phyloP scores from a whole-genome alignment of 208 protist genomes.

The Acanthamoeba castellanii region DNA sequence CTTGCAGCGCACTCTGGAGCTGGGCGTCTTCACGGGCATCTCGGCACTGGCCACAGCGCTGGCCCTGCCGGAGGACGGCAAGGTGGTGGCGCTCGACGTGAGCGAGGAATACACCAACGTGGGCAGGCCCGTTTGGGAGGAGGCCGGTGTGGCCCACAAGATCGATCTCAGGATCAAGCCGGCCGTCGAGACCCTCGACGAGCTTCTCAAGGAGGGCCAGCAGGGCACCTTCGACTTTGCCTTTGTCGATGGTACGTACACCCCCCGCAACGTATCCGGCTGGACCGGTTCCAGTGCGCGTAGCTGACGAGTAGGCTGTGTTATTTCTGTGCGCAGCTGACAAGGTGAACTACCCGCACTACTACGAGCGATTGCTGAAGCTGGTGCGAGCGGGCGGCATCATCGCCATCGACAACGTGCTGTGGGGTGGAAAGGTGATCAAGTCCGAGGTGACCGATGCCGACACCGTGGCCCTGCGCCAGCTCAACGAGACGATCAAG shows the following conservation, averaged over 20 bases:
- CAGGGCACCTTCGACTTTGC: constrained; percentile 89
- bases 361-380: constrained; percentile 87
- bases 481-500: constrained; percentile 86
- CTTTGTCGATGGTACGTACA: constrained; percentile 87
- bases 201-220: constrained; percentile 80
- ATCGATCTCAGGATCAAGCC: constrained; percentile 86
- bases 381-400: constrained; percentile 86
- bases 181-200: constrained; percentile 82
- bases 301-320: too few species aligned
- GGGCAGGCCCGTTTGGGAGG: constrained; percentile 84
- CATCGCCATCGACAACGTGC: constrained; percentile 88
- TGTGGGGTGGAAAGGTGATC: constrained; percentile 83
- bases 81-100: constrained; percentile 86
- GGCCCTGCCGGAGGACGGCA: constrained; percentile 83
- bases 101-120: constrained; percentile 83
- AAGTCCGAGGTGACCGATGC: constrained; percentile 20
- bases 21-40: constrained; percentile 88
- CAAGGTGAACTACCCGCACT: constrained; percentile 88
- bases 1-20: constrained; percentile 79
- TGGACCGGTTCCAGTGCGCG: too few species aligned
- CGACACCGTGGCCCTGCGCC: constrained; percentile 73
- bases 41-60: constrained; percentile 85
- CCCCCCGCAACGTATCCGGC: too few species aligned
- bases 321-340: constrained; percentile 78
- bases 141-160: constrained; percentile 86